These are phyloP conservation scores for Sechiopsis laciniata DNA, from an alignment of 306 rosid genomes.

Conservation along the genomic window DNA sequence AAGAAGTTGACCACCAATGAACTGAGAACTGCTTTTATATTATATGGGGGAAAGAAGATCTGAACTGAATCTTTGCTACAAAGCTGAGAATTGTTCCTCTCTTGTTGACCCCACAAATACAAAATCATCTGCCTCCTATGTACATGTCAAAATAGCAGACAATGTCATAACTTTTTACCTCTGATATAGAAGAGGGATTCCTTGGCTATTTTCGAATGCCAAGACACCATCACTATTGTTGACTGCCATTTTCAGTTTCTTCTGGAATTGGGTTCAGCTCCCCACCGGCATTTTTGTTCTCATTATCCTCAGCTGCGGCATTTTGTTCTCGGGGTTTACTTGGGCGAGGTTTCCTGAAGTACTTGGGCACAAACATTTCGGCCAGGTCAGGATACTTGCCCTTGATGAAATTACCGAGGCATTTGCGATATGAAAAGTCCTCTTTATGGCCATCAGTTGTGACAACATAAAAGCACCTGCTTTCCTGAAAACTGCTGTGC, in stretches of 20 bases:
- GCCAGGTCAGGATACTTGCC: conserved; percentile 57
- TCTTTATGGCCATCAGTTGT: conserved; percentile 56
- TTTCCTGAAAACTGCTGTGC: conserved; percentile 63
- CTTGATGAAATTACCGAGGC: conserved; percentile 50
- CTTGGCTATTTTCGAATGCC: conserved; percentile 7
- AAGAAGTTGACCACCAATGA: not conserved
- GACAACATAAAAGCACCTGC: conserved; percentile 69
- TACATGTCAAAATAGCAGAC: conserved; percentile 36
- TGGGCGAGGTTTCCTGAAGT: conserved; percentile 42
- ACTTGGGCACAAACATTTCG: conserved; percentile 53
- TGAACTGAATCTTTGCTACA: no score
- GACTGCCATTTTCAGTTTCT: conserved; percentile 27
- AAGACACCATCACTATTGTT: conserved; percentile 12
- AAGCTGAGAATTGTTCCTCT: conserved; percentile 7
- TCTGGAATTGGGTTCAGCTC: conserved; percentile 25
- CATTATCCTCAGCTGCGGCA: not conserved
- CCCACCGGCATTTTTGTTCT: not conserved
- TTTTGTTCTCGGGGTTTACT: conserved; percentile 31
- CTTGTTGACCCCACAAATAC: conserved; percentile 18
- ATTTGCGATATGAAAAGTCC: conserved; percentile 76
- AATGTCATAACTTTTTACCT: conserved; percentile 7
- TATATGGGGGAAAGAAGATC: conserved; percentile 5
- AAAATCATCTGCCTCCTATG: conserved; percentile 33
- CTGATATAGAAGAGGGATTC: conserved; percentile 16
- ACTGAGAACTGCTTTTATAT: conserved; percentile 5